phyloP scores from a whole-genome alignment of 106 monocot species.

The Allium cepa region DNA sequence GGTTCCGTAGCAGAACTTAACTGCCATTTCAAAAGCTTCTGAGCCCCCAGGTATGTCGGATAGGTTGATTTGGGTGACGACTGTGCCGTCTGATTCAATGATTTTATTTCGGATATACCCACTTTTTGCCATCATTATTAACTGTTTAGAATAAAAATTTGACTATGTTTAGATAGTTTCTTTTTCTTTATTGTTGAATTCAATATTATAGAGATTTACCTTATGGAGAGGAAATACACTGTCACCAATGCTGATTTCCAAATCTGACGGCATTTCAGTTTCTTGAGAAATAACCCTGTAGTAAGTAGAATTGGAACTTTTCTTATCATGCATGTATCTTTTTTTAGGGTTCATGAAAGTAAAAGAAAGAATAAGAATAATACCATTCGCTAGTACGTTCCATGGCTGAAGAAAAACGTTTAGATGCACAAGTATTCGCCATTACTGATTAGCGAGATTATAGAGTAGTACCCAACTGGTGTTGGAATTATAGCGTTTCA shows the following conservation, averaged over 20 bases:
- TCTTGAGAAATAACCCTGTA: slow-evolving; percentile 16
- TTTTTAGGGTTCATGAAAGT: not conserved
- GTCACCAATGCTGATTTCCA: slow-evolving; percentile 13
- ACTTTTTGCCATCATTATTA: slow-evolving; percentile 18
- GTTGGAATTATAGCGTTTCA: not conserved
- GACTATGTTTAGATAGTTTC: too few relatives aligned
- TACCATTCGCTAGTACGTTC: slow-evolving; percentile 11
- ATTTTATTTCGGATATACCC: slow-evolving; percentile 19
- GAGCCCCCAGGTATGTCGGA: slow-evolving; percentile 32
- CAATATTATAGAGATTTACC: slow-evolving; percentile 6
- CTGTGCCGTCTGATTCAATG: slow-evolving; percentile 7
- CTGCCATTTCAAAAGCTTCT: slow-evolving; percentile 40
- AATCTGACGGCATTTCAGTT: slow-evolving; percentile 16
- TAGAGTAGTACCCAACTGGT: too few relatives aligned
- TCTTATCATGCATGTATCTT: not conserved
- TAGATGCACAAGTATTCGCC: not conserved
- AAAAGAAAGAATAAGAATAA: not conserved
- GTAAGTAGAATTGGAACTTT: not conserved
- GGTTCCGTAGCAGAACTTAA: slow-evolving; percentile 58
- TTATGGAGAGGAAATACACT: slow-evolving; percentile 17
- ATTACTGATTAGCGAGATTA: not conserved
- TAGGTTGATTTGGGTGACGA: slow-evolving; percentile 10
- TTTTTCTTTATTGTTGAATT: not conserved
- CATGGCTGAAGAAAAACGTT: slow-evolving; percentile 5
- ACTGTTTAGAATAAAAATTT: slow-evolving; percentile 8